Percentiles rank a stretch among this genome's conserved stretches.
phyloP scores from a whole-genome alignment of 108 stramenopile genomes.

The Nannochloropsis salina region DNA sequence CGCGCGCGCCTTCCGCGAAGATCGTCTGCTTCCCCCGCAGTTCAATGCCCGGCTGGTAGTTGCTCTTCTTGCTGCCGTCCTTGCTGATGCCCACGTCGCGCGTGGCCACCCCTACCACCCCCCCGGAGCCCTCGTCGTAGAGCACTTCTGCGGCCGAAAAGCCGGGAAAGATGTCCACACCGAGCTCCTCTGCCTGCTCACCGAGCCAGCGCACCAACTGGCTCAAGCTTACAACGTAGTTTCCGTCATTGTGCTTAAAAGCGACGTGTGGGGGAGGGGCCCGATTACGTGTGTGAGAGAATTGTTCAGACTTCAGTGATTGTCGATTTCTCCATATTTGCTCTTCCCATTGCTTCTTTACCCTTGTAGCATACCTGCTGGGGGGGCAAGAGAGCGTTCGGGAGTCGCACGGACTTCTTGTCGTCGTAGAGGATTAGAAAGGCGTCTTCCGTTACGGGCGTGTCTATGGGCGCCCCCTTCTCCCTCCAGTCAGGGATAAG shows the following conservation, averaged over 20 bases:
- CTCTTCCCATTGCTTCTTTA: neutral
- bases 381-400: constrained; percentile 39
- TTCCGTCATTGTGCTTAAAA: constrained; percentile 89
- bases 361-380: constrained; percentile 26
- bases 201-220: constrained; percentile 91
- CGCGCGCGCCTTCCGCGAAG: constrained; percentile 95
- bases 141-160: constrained; percentile 67
- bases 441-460: constrained; percentile 74
- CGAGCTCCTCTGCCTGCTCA: constrained; percentile 85
- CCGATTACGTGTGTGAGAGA: neutral
- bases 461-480: constrained; percentile 60
- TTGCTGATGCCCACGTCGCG: constrained; percentile 93
- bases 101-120: constrained; percentile 84
- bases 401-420: constrained; percentile 25
- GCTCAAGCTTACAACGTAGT: constrained; percentile 83
- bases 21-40: constrained; percentile 88
- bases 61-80: constrained; percentile 76
- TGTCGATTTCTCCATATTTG: too few relatives aligned
- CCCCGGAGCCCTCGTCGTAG: neutral
- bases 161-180: constrained; percentile 96
- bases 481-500: constrained; percentile 73
- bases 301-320: neutral
- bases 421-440: constrained; percentile 69
- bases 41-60: constrained; percentile 93
- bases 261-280: constrained; percentile 39